These are phyloP conservation scores for Paragyromitra xinjiangensis DNA, from an alignment of 495 filamentous ascomycete genomes.

Conservation along the genomic window DNA sequence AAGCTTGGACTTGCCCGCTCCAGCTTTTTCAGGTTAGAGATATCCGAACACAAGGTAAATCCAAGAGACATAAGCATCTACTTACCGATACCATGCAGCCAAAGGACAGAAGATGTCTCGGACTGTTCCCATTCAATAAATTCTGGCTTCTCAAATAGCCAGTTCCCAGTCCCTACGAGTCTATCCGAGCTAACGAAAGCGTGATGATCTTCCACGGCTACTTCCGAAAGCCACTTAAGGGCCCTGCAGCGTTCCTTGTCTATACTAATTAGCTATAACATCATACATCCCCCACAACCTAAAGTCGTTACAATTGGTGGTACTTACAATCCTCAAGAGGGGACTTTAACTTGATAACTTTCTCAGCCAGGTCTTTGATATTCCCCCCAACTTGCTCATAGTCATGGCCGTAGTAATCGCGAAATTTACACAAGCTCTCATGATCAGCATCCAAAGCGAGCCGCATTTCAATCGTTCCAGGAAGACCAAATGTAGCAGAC, in stretches of 20 bases:
- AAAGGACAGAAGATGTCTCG: slow-evolving; percentile 34
- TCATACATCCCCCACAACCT: background rate
- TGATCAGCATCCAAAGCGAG: background rate
- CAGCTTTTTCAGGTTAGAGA: slow-evolving; percentile 6
- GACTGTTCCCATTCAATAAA: slow-evolving; percentile 35
- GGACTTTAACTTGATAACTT: no score
- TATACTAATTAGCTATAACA: background rate
- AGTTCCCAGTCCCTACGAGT: slow-evolving; percentile 18
- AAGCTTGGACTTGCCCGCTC: slow-evolving; percentile 39
- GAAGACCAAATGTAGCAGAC: slow-evolving; percentile 4
- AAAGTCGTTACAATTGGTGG: no score
- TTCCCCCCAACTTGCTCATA: slow-evolving; percentile 6
- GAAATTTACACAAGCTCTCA: slow-evolving; percentile 3
- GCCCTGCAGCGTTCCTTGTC: no score
- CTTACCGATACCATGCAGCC: slow-evolving; percentile 33
- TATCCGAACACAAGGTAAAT: background rate
- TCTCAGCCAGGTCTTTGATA: background rate
- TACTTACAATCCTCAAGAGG: no score
- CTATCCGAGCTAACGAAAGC: background rate
- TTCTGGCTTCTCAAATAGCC: slow-evolving; percentile 36
- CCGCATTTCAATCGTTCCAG: background rate
- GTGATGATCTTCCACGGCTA: slow-evolving; percentile 1
- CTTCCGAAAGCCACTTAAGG: no score
- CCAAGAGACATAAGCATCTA: no score
- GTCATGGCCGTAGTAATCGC: background rate